Evolutionary conservation across 176 grass and related monocot species (phyloP).

Genomic region (Rhynchospora tenuis): DNA sequence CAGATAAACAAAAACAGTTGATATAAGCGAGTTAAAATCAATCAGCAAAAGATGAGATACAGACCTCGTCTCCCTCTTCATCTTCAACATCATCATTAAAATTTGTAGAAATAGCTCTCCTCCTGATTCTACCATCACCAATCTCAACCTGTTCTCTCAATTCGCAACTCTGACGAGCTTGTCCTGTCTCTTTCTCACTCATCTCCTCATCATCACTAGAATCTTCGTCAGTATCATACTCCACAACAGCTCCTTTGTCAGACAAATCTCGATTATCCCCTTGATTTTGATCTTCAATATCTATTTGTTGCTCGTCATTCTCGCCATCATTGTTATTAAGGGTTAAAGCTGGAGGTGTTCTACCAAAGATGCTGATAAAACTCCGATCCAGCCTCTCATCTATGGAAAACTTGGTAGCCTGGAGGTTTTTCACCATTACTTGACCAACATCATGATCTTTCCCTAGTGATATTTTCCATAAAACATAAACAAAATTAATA

Average conservation of each 20-base stretch:
- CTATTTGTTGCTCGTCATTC: constrained; percentile 16
- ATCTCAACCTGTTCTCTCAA: constrained; percentile 67
- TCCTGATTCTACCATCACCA: constrained; percentile 62
- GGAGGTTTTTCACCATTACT: constrained; percentile 72
- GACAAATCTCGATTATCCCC: constrained; percentile 27
- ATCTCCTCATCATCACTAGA: constrained; percentile 35
- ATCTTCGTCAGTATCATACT: constrained; percentile 38
- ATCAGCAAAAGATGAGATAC: constrained; percentile 19
- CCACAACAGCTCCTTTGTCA: constrained; percentile 20
- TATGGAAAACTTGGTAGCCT: constrained; percentile 75
- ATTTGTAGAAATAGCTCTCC: constrained; percentile 70
- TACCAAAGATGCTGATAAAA: constrained; percentile 78
- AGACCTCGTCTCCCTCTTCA: constrained; percentile 20
- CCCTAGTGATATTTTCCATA: constrained; percentile 30
- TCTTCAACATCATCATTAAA: constrained; percentile 47
- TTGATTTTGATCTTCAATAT: constrained; percentile 28
- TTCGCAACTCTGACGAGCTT: constrained; percentile 28
- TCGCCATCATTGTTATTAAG: constrained; percentile 17
- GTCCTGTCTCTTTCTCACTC: constrained; percentile 28
- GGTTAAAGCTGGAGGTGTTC: constrained; percentile 25
- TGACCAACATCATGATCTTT: constrained; percentile 73
- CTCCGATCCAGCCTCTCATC: constrained; percentile 87
- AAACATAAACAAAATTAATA: constrained; percentile 4
- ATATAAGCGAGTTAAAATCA: neutral
- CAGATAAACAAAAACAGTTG: constrained; percentile 8